Percentiles rank a stretch among this genome's conserved stretches.
phyloP scores from a whole-genome alignment of 2,329 filamentous ascomycete species.

The Lasiodiplodia hormozganensis region DNA sequence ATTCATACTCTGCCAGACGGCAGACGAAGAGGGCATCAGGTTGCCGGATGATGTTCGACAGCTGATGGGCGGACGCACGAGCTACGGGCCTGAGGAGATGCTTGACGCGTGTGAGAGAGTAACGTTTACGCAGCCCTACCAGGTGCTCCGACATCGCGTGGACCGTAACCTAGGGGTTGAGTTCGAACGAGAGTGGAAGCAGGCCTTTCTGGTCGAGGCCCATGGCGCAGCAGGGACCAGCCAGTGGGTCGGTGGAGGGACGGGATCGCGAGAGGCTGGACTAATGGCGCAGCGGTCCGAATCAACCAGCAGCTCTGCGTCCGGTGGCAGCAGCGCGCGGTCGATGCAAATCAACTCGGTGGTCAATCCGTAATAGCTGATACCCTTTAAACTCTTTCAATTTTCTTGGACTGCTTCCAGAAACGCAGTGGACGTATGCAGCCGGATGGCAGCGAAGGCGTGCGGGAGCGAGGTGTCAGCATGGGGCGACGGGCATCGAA shows the following conservation, averaged over 20 bases:
- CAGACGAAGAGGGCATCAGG: constrained; percentile 30
- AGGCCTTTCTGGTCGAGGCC: constrained; percentile 30
- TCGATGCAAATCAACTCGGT: constrained; percentile 32
- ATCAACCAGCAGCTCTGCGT: constrained; percentile 15
- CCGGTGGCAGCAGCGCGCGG: constrained; percentile 24
- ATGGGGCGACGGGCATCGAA: constrained; percentile 5
- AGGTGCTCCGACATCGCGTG: constrained; percentile 31
- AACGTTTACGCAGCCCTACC: constrained; percentile 36
- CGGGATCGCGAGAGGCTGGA: background rate
- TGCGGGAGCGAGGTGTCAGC: background rate
- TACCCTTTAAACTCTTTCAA: background rate
- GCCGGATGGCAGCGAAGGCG: constrained; percentile 1
- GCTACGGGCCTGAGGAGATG: constrained; percentile 37
- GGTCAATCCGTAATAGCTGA: constrained; percentile 30
- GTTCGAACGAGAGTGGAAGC: constrained; percentile 31
- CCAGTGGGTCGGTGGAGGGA: constrained; percentile 6
- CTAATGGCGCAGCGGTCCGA: constrained; percentile 11
- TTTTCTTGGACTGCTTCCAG: background rate
- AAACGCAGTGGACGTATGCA: background rate
- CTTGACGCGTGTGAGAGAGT: constrained; percentile 38
- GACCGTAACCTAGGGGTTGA: constrained; percentile 27
- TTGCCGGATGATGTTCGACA: constrained; percentile 33
- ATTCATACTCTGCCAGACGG: constrained; percentile 36
- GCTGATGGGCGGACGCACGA: constrained; percentile 32
- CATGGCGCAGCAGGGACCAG: constrained; percentile 16